Percentiles rank a stretch among this genome's conserved stretches.
These are phyloP conservation scores for Rubia yunnanensis DNA, from an alignment of 257 asterid genomes.

Conservation along the genomic window DNA sequence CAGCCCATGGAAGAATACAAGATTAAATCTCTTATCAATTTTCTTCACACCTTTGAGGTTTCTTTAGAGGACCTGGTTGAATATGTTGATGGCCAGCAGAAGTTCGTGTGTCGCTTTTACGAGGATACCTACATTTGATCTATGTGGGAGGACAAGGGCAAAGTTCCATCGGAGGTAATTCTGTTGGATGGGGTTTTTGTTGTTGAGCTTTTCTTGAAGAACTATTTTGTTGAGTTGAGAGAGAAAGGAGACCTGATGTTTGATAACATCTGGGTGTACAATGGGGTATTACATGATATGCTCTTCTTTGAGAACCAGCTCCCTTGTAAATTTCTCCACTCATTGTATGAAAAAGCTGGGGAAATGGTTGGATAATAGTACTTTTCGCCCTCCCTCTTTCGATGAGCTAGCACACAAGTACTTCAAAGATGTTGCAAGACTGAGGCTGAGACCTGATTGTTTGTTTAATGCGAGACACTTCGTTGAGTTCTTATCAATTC, in stretches of 20 bases:
- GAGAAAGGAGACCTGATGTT: neutral
- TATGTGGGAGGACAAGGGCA: neutral
- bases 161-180: neutral
- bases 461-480: neutral
- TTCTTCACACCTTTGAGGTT: slow-evolving; percentile 9
- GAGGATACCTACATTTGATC: slow-evolving; percentile 7
- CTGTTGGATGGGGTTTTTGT: neutral
- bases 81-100: slow-evolving; percentile 1
- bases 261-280: neutral
- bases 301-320: neutral
- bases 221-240: neutral
- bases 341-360: neutral
- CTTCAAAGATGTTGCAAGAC: neutral
- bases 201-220: neutral
- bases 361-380: neutral
- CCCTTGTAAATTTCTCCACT: neutral
- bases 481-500: neutral
- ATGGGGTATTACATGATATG: neutral
- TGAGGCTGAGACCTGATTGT: neutral
- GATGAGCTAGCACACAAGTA: neutral
- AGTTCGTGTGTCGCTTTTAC: neutral
- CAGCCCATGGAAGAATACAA: slow-evolving; percentile 27
- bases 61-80: slow-evolving; percentile 8
- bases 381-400: neutral
- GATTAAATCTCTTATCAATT: slow-evolving; percentile 19